A percentile compares a stretch with the other conserved stretches of the same genome.
phyloP scores from a whole-genome alignment of 176 grass and related monocot species.

The Melocanna baccifera region DNA sequence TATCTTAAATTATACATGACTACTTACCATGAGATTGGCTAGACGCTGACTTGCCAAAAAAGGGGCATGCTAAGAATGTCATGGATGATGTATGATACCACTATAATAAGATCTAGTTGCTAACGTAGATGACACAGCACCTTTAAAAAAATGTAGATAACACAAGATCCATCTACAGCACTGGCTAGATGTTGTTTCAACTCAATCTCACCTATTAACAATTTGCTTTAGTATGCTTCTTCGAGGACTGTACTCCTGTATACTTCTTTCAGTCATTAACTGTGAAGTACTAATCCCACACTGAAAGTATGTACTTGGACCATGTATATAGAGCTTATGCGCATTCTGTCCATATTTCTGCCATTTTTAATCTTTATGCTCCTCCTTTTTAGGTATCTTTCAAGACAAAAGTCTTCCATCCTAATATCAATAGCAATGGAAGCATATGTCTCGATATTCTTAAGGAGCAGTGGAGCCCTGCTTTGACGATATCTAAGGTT shows the following conservation, averaged over 20 bases:
- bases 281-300: background rate
- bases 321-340: background rate
- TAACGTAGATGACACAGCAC: background rate
- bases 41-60: background rate
- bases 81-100: background rate
- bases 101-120: background rate
- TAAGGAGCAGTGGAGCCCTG: conserved; percentile 64
- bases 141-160: background rate
- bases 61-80: background rate
- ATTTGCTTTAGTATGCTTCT: background rate
- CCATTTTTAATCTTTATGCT: background rate
- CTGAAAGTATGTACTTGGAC: background rate
- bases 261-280: background rate
- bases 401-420: conserved; percentile 64
- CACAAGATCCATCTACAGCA: background rate
- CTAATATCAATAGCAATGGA: conserved; percentile 67
- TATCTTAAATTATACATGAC: background rate
- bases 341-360: background rate
- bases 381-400: conserved; percentile 49
- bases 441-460: conserved; percentile 68
- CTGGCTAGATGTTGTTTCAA: background rate
- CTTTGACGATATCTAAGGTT: conserved; percentile 62
- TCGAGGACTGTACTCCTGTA: background rate
- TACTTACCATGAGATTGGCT: background rate
- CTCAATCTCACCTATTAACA: background rate